Base-by-base conservation (phyloP, 192 early-diverging fungal species). In the Irineochytrium annulatum region DNA sequence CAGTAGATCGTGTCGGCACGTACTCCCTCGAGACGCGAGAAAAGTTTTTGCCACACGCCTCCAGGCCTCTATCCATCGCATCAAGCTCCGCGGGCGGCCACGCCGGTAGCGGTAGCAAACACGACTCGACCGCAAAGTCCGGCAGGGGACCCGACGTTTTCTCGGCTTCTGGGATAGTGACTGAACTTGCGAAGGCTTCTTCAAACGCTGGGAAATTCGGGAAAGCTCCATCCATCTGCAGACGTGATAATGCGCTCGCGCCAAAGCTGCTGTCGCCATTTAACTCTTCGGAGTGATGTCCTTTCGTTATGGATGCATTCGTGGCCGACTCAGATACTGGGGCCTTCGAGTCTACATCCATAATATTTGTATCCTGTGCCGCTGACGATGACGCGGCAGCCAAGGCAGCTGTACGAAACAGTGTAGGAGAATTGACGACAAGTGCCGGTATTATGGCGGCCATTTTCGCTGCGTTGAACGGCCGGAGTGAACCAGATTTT, bases 401-500 rank as follows among this genome's bases (percentile, higher is more conserved):
- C 37, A 24, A 16, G 51, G 41, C 46, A n/a, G n/a, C n/a, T 19
- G 30, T 17, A 8, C 27, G 3, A 17, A 32, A 30, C 11, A 32
- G 17, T 29, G 27, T 17, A 6, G 19, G 44, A 16, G 20, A 26
- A 16, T 55, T 28, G 16, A 53, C 20, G 11, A 57, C 14, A 4
- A 65, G 56, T 35, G 55, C 24, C 16, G 63, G 63, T 14, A 65
- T 49, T 14, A 48, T 37, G 19, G 45, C 55, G 20, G 53, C 56
- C 63, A 65, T 65, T 29, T 59, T 65, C 17, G 57, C 63, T 14
- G 55, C 43, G 17, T 58, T 37, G 56, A 59, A 65, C 0, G 63
- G 63, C 2, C 63, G 39, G 13, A 3, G 14, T 16, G 20, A 16
- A 3, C 44, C 43, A 3, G 22, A 16, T 52, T 57, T 52, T 0